These are phyloP conservation scores for Suaeda aralocaspica DNA, from an alignment of 148 eudicot species.

Conservation along the genomic window DNA sequence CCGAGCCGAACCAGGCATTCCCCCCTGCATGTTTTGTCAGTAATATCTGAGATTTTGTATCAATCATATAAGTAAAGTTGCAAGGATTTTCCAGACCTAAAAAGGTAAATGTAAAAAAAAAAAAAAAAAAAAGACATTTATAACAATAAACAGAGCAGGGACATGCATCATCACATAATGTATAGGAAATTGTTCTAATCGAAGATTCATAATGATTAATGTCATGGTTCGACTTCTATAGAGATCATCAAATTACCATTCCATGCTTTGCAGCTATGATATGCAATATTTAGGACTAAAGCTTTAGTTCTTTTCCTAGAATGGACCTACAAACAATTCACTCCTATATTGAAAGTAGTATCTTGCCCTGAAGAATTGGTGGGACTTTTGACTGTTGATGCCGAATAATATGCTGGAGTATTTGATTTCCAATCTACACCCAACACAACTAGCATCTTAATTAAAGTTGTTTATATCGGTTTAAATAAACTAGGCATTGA, in stretches of 20 bases:
- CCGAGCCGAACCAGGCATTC: conserved; percentile 96
- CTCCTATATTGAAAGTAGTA: too few relatives aligned
- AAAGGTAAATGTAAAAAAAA: too few relatives aligned
- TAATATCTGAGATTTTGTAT: conserved; percentile 6
- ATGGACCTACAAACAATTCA: neutral
- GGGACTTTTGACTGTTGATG: too few relatives aligned
- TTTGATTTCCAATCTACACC: neutral
- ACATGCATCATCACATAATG: too few relatives aligned
- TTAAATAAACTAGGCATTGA: neutral
- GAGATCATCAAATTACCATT: neutral
- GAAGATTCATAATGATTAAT: neutral
- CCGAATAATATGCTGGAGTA: too few relatives aligned
- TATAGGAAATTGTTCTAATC: neutral
- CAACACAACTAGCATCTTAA: neutral
- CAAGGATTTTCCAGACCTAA: neutral
- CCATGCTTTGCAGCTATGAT: neutral
- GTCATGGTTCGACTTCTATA: neutral
- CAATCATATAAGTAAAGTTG: neutral
- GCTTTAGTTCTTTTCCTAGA: neutral
- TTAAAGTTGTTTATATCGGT: neutral
- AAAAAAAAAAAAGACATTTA: too few relatives aligned
- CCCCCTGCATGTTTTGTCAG: conserved; percentile 51
- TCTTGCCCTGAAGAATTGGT: too few relatives aligned
- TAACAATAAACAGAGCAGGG: too few relatives aligned
- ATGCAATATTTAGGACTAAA: neutral